phyloP scores from a whole-genome alignment of 768 basidiomycete species.

The Boletus subcaerulescens region DNA sequence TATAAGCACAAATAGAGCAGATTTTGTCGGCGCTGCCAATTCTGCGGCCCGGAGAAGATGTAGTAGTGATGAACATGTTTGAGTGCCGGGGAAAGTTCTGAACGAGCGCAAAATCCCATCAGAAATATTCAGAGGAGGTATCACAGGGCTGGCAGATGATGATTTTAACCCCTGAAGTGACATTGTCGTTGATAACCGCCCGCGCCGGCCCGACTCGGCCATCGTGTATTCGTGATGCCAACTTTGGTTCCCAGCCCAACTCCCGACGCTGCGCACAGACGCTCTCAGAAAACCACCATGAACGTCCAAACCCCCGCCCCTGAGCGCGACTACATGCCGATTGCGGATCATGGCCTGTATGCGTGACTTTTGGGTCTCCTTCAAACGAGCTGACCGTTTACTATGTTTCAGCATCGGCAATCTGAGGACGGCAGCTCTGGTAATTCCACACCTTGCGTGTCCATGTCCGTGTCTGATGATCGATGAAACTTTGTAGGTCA shows the following conservation, averaged over 20 bases:
- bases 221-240: conserved; percentile 3
- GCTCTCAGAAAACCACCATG: conserved; percentile 25
- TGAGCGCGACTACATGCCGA: conserved; percentile 67
- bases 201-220: neutral
- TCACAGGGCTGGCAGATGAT: too few species aligned
- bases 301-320: conserved; percentile 51
- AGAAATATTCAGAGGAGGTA: too few species aligned
- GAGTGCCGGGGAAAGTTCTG: too few species aligned
- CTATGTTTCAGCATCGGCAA: conserved; percentile 65
- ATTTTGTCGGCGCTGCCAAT: too few species aligned
- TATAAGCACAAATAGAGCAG: too few species aligned
- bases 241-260: conserved; percentile 3
- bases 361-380: conserved; percentile 20
- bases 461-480: conserved; percentile 3
- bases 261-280: neutral
- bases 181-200: neutral
- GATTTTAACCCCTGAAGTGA: neutral
- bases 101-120: too few species aligned
- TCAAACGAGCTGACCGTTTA: conserved; percentile 10
- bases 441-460: conserved; percentile 23
- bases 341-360: conserved; percentile 79
- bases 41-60: too few species aligned
- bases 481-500: conserved; percentile 41
- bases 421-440: conserved; percentile 75
- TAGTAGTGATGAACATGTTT: too few species aligned